A percentile compares a stretch with the other conserved stretches of the same genome.
phyloP scores from a whole-genome alignment of 1,139 yeast species.

The Scheffersomyces parashehatae region DNA sequence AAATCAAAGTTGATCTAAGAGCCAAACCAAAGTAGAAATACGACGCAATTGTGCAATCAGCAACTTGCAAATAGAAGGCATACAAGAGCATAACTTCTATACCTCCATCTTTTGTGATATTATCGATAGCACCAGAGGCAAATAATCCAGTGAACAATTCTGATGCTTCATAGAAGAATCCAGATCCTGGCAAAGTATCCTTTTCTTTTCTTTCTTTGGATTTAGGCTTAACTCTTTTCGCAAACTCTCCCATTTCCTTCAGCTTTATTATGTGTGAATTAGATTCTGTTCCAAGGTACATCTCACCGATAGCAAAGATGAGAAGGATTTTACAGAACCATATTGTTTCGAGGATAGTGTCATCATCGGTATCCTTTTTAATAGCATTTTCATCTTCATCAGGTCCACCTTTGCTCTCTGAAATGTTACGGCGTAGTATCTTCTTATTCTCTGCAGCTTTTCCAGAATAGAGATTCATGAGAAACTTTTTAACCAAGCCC shows the following conservation, averaged over 20 bases:
- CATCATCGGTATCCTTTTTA: slow-evolving; percentile 49
- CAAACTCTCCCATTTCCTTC: slow-evolving; percentile 36
- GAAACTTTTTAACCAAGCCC: slow-evolving; percentile 67
- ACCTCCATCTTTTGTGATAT: slow-evolving; percentile 76
- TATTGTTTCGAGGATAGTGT: slow-evolving; percentile 68
- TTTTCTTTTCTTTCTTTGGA: slow-evolving; percentile 9
- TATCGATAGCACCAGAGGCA: slow-evolving; percentile 78
- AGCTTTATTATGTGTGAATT: slow-evolving; percentile 38
- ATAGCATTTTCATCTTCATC: slow-evolving; percentile 45
- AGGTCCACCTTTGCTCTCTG: slow-evolving; percentile 21
- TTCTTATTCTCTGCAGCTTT: slow-evolving; percentile 40
- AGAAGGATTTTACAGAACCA: slow-evolving; percentile 79
- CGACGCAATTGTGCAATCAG: slow-evolving; percentile 82
- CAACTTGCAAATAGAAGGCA: slow-evolving; percentile 81
- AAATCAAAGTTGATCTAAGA: slow-evolving; percentile 65
- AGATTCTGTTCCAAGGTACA: slow-evolving; percentile 74
- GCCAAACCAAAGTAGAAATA: slow-evolving; percentile 82
- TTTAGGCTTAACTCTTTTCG: slow-evolving; percentile 14
- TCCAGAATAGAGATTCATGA: slow-evolving; percentile 60
- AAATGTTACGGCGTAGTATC: slow-evolving; percentile 38
- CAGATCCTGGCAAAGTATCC: slow-evolving; percentile 69
- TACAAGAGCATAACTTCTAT: slow-evolving; percentile 76
- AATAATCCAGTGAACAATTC: slow-evolving; percentile 73
- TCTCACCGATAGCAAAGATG: slow-evolving; percentile 81
- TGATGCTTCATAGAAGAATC: slow-evolving; percentile 74